These are phyloP conservation scores for Sporothrix curviconia DNA, from an alignment of 2,329 filamentous ascomycete genomes.

Conservation along the genomic window DNA sequence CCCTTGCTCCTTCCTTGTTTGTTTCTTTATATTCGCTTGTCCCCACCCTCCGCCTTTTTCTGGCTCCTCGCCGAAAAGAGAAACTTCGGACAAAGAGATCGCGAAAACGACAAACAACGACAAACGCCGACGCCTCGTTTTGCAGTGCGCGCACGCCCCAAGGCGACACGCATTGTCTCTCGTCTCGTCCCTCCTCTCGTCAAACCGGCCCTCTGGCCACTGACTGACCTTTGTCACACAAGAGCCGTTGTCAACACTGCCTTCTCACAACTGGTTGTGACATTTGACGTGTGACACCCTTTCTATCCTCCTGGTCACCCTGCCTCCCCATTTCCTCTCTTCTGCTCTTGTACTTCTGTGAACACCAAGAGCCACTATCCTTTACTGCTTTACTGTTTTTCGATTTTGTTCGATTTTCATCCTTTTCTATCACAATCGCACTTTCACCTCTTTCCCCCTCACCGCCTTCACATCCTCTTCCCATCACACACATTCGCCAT, in stretches of 20 bases:
- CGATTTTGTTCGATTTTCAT: neutral
- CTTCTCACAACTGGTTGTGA: constrained; percentile 20
- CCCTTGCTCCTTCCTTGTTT: constrained; percentile 2
- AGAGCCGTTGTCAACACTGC: neutral
- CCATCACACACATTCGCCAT: constrained; percentile 16
- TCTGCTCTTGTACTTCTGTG: neutral
- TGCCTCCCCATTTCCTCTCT: neutral
- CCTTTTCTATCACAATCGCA: constrained; percentile 2
- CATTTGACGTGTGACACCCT: constrained; percentile 3
- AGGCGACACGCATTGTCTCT: constrained; percentile 1
- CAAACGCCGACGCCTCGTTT: constrained; percentile 6
- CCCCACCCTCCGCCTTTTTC: constrained; percentile 4
- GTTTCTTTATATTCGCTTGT: constrained; percentile 2
- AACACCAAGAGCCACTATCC: neutral
- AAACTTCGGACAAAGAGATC: constrained; percentile 12
- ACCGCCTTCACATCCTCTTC: neutral
- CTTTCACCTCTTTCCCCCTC: neutral
- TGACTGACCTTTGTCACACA: constrained; percentile 4
- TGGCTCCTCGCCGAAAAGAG: constrained; percentile 2
- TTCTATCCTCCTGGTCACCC: neutral
- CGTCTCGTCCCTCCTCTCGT: neutral
- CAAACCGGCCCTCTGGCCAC: neutral
- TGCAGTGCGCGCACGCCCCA: neutral
- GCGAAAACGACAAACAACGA: too few relatives aligned
- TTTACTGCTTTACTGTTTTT: neutral